Evolutionary conservation across 2,329 filamentous ascomycete genomes (phyloP).

Genomic region (Epichloe elymi): DNA sequence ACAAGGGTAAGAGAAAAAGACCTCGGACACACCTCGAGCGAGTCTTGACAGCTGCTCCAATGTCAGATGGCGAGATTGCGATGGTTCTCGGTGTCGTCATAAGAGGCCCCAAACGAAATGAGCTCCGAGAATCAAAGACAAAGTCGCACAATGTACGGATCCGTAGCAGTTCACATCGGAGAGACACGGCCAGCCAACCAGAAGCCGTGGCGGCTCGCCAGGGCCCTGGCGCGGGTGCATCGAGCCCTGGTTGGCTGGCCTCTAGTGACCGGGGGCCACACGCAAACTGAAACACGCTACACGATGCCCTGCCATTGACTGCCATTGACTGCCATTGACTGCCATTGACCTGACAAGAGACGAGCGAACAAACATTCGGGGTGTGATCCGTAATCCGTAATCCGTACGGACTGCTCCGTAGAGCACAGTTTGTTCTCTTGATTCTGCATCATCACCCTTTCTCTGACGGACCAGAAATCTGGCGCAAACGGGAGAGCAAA

Average conservation of each 20-base stretch:
- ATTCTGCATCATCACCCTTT: no score
- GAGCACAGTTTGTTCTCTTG: no score
- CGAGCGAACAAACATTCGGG: background rate
- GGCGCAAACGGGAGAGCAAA: no score
- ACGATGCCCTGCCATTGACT: no score
- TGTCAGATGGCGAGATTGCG: background rate
- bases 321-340: no score
- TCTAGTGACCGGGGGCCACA: background rate
- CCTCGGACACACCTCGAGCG: no score
- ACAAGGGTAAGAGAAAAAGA: no score
- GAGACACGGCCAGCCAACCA: background rate
- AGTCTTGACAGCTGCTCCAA: background rate
- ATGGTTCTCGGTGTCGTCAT: background rate
- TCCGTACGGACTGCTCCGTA: no score
- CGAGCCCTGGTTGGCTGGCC: background rate
- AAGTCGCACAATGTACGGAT: no score
- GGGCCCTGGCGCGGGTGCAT: background rate
- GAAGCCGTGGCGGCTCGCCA: background rate
- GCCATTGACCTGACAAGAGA: background rate
- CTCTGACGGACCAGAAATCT: no score
- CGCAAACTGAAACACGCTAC: constrained; percentile 1
- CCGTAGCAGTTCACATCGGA: background rate
- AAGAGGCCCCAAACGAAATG: background rate
- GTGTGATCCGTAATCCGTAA: no score
- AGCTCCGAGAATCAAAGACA: background rate